Conservation (phyloP, 2,329 filamentous ascomycete species). For the Pezicula neosporulosa region DNA sequence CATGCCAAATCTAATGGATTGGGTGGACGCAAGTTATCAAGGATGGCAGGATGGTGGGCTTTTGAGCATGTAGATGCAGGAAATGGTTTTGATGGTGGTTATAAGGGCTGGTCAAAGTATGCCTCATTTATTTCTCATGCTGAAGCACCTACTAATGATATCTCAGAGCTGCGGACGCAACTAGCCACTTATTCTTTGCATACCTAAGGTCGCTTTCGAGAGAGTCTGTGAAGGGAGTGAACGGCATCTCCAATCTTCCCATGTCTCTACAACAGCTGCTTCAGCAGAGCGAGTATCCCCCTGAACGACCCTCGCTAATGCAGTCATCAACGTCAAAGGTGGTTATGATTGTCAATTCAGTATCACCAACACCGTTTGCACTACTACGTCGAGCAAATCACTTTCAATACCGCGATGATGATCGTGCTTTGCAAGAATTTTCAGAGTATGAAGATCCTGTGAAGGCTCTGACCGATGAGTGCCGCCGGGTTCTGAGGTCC, state of each 20-base stretch:
- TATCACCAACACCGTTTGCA: constrained; percentile 92
- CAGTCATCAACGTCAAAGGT: constrained; percentile 82
- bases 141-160: neutral
- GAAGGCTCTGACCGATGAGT: constrained; percentile 87
- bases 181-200: constrained; percentile 96
- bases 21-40: constrained; percentile 87
- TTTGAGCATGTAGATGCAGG: constrained; percentile 87
- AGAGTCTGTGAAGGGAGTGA: constrained; percentile 64
- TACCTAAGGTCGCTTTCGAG: constrained; percentile 89
- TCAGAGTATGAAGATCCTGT: constrained; percentile 88
- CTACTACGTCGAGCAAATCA: constrained; percentile 87
- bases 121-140: constrained; percentile 23
- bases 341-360: constrained; percentile 92
- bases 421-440: constrained; percentile 79
- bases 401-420: constrained; percentile 91
- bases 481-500: constrained; percentile 80
- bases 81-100: constrained; percentile 92
- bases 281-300: constrained; percentile 91
- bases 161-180: constrained; percentile 82
- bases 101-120: constrained; percentile 81
- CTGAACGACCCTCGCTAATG: constrained; percentile 71
- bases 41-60: constrained; percentile 97
- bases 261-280: constrained; percentile 88
- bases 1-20: constrained; percentile 92
- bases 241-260: constrained; percentile 80